Conservation (phyloP, 2,329 filamentous ascomycete genomes). For the Septoria petroselini region DNA sequence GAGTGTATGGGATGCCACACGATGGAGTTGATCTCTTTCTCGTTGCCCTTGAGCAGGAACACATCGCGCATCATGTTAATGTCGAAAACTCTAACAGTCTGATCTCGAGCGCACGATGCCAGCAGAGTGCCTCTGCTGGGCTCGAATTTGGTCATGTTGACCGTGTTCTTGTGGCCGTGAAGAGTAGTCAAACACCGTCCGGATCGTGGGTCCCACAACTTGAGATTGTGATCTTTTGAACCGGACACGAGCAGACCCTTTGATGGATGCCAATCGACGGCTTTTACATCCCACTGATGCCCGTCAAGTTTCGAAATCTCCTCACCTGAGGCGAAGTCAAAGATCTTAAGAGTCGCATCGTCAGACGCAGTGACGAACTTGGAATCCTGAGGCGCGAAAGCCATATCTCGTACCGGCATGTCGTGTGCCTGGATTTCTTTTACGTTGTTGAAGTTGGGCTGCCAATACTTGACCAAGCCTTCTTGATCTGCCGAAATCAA, state of each 20-base stretch:
- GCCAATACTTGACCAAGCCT: slow-evolving; percentile 96
- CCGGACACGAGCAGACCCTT: slow-evolving; percentile 93
- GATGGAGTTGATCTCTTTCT: slow-evolving; percentile 91
- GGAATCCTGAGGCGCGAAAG: slow-evolving; percentile 88
- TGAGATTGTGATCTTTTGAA: slow-evolving; percentile 95
- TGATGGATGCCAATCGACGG: slow-evolving; percentile 93
- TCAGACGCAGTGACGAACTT: slow-evolving; percentile 97
- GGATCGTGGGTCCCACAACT: slow-evolving; percentile 95
- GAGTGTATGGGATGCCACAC: slow-evolving; percentile 92
- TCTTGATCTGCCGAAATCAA: slow-evolving; percentile 92
- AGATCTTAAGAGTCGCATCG: slow-evolving; percentile 89
- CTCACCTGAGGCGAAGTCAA: slow-evolving; percentile 84
- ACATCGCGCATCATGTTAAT: slow-evolving; percentile 98
- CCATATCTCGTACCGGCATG: slow-evolving; percentile 84
- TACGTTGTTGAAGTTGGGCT: slow-evolving; percentile 98
- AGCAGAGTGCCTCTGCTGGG: slow-evolving; percentile 78
- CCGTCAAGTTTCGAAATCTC: slow-evolving; percentile 82
- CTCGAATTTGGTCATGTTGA: slow-evolving; percentile 90
- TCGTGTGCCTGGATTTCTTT: slow-evolving; percentile 88
- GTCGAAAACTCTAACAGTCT: slow-evolving; percentile 90
- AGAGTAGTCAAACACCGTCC: slow-evolving; percentile 87
- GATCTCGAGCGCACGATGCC: slow-evolving; percentile 88
- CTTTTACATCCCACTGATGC: slow-evolving; percentile 98
- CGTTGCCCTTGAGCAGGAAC: slow-evolving; percentile 85
- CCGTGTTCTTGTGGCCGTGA: slow-evolving; percentile 95